Evolutionary conservation across 1,139 yeast genomes (phyloP).

Genomic region (Nakaseomyces delphensis): DNA sequence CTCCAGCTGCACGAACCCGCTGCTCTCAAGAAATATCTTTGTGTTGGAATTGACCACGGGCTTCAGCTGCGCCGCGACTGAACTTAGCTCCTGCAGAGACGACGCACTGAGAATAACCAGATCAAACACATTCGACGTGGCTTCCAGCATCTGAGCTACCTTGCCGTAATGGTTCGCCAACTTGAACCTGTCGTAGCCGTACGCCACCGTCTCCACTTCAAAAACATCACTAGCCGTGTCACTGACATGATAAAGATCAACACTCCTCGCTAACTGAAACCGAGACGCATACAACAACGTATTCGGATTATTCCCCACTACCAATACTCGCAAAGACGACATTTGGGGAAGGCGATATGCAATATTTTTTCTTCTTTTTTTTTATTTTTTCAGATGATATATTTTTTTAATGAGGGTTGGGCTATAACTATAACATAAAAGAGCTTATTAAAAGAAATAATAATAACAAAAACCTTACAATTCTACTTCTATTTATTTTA

Average conservation of each 20-base stretch:
- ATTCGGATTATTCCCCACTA: slow-evolving; percentile 29
- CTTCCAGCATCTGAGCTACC: slow-evolving; percentile 14
- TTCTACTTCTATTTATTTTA: background rate
- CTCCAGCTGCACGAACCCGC: slow-evolving; percentile 64
- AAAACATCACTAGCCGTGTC: slow-evolving; percentile 16
- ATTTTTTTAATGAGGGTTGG: no score
- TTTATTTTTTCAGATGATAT: background rate
- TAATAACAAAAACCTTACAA: no score
- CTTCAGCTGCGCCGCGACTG: slow-evolving; percentile 33
- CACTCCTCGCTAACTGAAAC: slow-evolving; percentile 29
- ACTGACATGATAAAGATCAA: slow-evolving; percentile 28
- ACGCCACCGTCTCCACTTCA: slow-evolving; percentile 21
- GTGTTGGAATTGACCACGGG: slow-evolving; percentile 36
- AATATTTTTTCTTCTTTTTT: background rate
- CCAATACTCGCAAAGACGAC: slow-evolving; percentile 25
- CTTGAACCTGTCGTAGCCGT: slow-evolving; percentile 22
- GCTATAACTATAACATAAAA: no score
- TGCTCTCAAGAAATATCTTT: slow-evolving; percentile 53
- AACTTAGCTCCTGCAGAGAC: slow-evolving; percentile 42
- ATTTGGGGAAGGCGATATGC: no score
- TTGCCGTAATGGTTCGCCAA: slow-evolving; percentile 23
- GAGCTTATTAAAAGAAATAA: no score
- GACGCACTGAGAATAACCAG: slow-evolving; percentile 40
- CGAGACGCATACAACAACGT: slow-evolving; percentile 29
- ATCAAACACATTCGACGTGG: slow-evolving; percentile 35